Percentiles rank a stretch among this genome's conserved stretches.
Evolutionary conservation across 2,329 filamentous ascomycete species (phyloP).

Genomic region (Aspergillus fijiensis): DNA sequence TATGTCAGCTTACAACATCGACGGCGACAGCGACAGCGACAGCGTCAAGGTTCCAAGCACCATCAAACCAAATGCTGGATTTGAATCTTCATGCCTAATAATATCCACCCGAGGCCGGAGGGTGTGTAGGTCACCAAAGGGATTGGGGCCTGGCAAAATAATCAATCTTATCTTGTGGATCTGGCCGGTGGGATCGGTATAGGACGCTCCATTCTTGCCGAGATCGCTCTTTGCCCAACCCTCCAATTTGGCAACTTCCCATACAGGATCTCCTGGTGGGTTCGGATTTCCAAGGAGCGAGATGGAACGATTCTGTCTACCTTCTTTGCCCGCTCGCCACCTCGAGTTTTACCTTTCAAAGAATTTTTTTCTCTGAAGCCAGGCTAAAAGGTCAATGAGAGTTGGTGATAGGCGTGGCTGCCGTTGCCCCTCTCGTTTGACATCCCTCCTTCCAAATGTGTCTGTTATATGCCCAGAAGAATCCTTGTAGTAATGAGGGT

Average conservation of each 20-base stretch:
- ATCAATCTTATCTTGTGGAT: slow-evolving; percentile 30
- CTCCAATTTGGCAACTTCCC: neutral
- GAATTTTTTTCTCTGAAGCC: neutral
- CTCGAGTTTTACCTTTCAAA: too few relatives aligned
- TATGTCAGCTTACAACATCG: neutral
- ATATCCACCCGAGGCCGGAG: slow-evolving; percentile 2
- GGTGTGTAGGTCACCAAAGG: neutral
- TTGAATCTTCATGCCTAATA: neutral
- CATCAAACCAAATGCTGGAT: neutral
- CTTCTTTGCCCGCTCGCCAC: neutral
- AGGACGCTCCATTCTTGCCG: slow-evolving; percentile 7
- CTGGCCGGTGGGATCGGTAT: slow-evolving; percentile 7
- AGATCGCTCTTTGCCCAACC: neutral
- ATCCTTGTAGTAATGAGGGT: neutral
- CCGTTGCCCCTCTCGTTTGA: neutral
- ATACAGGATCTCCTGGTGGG: slow-evolving; percentile 5
- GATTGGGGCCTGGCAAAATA: slow-evolving; percentile 7
- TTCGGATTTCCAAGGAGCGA: neutral
- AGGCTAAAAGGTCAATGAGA: neutral
- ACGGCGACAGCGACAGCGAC: neutral
- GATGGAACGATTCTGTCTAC: neutral
- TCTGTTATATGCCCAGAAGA: neutral
- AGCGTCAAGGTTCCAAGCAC: neutral
- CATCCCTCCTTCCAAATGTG: neutral
- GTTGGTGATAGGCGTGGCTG: neutral